Evolutionary conservation across 2,329 filamentous ascomycete genomes (phyloP).

Genomic region (Pseudocercospora crystallina): DNA sequence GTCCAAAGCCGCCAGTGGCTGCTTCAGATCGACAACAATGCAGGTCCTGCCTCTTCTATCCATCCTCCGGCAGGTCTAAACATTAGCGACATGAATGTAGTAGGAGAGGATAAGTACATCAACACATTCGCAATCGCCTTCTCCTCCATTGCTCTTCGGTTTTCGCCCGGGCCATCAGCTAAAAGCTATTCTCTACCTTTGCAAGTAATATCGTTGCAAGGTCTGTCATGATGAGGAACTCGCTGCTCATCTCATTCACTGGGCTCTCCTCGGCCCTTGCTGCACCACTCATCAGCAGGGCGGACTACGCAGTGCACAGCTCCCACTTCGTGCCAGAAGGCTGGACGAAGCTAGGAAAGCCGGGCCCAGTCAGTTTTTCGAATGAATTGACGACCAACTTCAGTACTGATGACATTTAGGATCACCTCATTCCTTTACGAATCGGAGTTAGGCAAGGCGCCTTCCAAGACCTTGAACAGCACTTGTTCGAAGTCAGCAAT

Average conservation of each 20-base stretch:
- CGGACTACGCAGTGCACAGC: slow-evolving; percentile 21
- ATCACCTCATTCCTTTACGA: slow-evolving; percentile 21
- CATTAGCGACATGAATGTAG: too few relatives aligned
- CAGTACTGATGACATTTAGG: slow-evolving; percentile 7
- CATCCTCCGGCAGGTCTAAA: too few relatives aligned
- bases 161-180: too few relatives aligned
- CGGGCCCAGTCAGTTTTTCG: slow-evolving; percentile 11
- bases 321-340: slow-evolving; percentile 19
- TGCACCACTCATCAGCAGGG: slow-evolving; percentile 14
- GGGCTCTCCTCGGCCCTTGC: slow-evolving; percentile 8
- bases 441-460: slow-evolving; percentile 26
- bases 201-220: too few relatives aligned
- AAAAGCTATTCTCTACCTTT: too few relatives aligned
- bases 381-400: neutral
- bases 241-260: slow-evolving; percentile 1
- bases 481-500: slow-evolving; percentile 61
- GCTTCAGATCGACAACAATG: too few relatives aligned
- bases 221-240: too few relatives aligned
- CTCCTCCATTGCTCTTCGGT: too few relatives aligned
- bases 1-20: too few relatives aligned
- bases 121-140: too few relatives aligned
- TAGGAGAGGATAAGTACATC: too few relatives aligned
- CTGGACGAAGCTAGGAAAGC: slow-evolving; percentile 20
- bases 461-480: slow-evolving; percentile 52
- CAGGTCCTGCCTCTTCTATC: too few relatives aligned